A percentile compares a stretch with the other conserved stretches of the same genome.
phyloP scores from a whole-genome alignment of 768 basidiomycete genomes.

The Boletus subparvulus region DNA sequence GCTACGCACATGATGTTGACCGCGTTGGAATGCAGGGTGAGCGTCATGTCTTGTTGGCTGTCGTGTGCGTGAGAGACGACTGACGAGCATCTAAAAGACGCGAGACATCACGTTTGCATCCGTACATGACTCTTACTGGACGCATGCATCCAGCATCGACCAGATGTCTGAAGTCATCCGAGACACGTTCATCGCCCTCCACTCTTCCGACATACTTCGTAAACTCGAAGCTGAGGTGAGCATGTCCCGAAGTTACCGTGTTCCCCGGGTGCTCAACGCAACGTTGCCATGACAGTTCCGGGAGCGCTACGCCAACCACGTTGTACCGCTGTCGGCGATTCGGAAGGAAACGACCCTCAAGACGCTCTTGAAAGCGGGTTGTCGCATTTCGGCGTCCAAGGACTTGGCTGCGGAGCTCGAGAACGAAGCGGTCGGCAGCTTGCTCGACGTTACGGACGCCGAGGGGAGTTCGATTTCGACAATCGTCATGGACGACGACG shows the following conservation, averaged over 20 bases:
- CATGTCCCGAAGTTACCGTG: neutral
- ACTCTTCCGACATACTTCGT: conserved; percentile 80
- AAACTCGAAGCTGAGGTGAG: conserved; percentile 74
- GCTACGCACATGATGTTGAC: conserved; percentile 99
- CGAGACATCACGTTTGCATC: conserved; percentile 84
- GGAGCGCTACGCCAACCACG: conserved; percentile 73
- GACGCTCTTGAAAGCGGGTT: conserved; percentile 44
- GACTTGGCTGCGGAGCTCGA: conserved; percentile 37
- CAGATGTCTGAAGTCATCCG: conserved; percentile 87
- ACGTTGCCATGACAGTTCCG: conserved; percentile 51
- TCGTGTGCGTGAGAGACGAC: neutral
- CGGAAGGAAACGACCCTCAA: conserved; percentile 37
- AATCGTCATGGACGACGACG: conserved; percentile 5
- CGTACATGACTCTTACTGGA: conserved; percentile 99
- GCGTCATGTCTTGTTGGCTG: conserved; percentile 22
- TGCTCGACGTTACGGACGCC: conserved; percentile 42
- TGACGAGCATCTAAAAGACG: conserved; percentile 43
- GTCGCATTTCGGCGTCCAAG: conserved; percentile 41
- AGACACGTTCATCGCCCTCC: conserved; percentile 89
- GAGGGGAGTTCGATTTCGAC: conserved; percentile 34
- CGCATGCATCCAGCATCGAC: conserved; percentile 85
- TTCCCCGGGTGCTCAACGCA: neutral
- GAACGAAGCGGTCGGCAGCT: conserved; percentile 26
- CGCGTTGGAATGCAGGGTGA: conserved; percentile 81
- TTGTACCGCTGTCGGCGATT: conserved; percentile 57